Evolutionary conservation across 2,329 filamentous ascomycete genomes (phyloP), one percentile per base, ranked within the genome.

Genomic region (Colletotrichum costaricense): DNA sequence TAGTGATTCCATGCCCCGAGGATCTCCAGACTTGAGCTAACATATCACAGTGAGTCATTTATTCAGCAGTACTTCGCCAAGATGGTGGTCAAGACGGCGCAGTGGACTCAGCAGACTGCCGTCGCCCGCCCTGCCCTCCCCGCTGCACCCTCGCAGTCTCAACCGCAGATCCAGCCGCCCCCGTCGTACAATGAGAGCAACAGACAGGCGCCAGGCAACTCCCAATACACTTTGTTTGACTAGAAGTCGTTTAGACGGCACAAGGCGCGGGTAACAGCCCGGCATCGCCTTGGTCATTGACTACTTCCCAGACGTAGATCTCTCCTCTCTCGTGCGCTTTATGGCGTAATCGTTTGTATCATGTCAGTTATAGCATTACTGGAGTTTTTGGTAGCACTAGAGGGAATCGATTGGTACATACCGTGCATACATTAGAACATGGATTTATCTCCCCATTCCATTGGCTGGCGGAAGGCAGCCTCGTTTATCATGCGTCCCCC

Each of bases 21-120:
- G n/a, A 4, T 22, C 9, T 12, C 65, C 33, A 4, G 22, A 54
- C 42, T 30, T 49, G 6, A 8, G 63, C 28, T 75, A 70, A 67
- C 46, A 16, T 22, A 68, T 73, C 76, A 71, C 66, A 93, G 91
- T 30, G 93, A 96, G 83, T 92, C 92, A 19, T 94, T 96, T 78
- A 91, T 95, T 66, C 90, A 93, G 73, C 89, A 94, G 78, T 96
- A 95, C 82, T 95, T 95, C 80, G 84, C 88, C 24, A 91, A 90
- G 79, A 92, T 95, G 86, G 88, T 93, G 78, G 79, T 82, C 42
- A 91, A 88, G 81, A 84, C 88, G 35, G 81, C 82, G 14, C 75
- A 79, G 63, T 86, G 84, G 84, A 74, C 73, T n/a, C 68, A 73
- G 35, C 68, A 72, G 49, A 38, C 65, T 26, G 65, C n/a, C 11